Percentiles rank a stretch among this genome's conserved stretches.
Conservation (phyloP, 176 grass and related monocot species). For the Stipa capillata region DNA sequence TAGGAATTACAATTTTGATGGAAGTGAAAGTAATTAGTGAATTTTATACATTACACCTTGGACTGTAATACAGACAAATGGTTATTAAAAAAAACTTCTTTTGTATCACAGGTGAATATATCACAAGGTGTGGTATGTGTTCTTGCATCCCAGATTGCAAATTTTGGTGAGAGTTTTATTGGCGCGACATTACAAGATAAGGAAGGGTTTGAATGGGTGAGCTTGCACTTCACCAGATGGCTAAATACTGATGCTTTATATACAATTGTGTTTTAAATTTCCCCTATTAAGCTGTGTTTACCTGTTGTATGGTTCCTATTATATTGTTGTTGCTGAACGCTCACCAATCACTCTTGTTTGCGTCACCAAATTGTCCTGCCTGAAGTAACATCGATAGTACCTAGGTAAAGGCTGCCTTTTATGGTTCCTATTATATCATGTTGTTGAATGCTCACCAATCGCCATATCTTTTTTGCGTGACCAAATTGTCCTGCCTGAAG, state of each 20-base stretch:
- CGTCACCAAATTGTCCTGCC: neutral
- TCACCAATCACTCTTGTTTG: neutral
- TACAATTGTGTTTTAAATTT: neutral
- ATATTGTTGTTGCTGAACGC: neutral
- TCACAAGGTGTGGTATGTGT: conserved; percentile 56
- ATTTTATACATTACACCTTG: neutral
- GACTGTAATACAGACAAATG: neutral
- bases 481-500: neutral
- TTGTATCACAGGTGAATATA: conserved; percentile 47
- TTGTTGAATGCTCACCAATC: neutral
- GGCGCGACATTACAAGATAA: conserved; percentile 87
- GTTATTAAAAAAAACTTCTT: neutral
- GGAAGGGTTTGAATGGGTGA: conserved; percentile 88
- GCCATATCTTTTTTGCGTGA: neutral
- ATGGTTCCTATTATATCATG: neutral
- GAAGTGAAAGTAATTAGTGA: neutral
- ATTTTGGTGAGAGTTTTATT: conserved; percentile 83
- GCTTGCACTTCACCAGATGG: conserved; percentile 11
- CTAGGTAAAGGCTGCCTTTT: neutral
- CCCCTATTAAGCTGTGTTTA: neutral
- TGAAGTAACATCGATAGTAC: neutral
- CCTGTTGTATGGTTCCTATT: neutral
- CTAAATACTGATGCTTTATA: conserved; percentile 2
- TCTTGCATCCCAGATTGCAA: conserved; percentile 93
- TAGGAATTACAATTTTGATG: neutral